Conservation (phyloP, 331 rosid genomes). For the Malus hybrid region DNA sequence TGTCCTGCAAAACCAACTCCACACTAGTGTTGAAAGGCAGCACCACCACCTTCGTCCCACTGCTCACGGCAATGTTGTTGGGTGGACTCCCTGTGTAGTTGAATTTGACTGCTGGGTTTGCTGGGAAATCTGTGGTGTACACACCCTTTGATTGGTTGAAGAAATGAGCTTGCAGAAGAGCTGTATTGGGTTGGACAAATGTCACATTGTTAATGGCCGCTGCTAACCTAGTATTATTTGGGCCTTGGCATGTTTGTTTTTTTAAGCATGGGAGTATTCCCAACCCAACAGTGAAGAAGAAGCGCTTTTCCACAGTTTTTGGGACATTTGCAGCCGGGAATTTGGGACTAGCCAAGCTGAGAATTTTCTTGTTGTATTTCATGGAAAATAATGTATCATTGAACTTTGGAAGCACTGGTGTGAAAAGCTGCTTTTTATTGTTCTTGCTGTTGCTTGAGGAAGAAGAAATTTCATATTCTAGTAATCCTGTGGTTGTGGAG, state of each 20-base stretch:
- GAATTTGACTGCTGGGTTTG: slow-evolving; percentile 57
- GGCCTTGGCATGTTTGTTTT: slow-evolving; percentile 48
- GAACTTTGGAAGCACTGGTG: slow-evolving; percentile 42
- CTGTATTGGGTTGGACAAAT: slow-evolving; percentile 59
- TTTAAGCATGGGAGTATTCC: slow-evolving; percentile 47
- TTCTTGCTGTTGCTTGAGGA: slow-evolving; percentile 9
- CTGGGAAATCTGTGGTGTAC: slow-evolving; percentile 58
- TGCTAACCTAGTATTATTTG: slow-evolving; percentile 46
- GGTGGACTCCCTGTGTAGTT: slow-evolving; percentile 79
- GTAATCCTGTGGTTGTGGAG: slow-evolving; percentile 59
- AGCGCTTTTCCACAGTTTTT: slow-evolving; percentile 30
- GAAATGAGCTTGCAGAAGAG: slow-evolving; percentile 73
- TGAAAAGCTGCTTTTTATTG: slow-evolving; percentile 38
- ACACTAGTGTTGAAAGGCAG: slow-evolving; percentile 54
- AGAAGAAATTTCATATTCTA: slow-evolving; percentile 39
- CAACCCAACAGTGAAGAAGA: slow-evolving; percentile 69
- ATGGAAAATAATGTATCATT: slow-evolving; percentile 58
- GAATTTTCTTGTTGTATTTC: slow-evolving; percentile 36
- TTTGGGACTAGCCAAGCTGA: slow-evolving; percentile 38
- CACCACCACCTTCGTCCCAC: slow-evolving; percentile 51
- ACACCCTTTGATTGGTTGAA: slow-evolving; percentile 54
- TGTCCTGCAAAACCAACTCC: slow-evolving; percentile 68
- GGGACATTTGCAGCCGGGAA: slow-evolving; percentile 79
- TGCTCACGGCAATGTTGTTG: slow-evolving; percentile 29
- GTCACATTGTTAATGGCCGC: slow-evolving; percentile 62